Evolutionary conservation across 208 protist species (phyloP), one percentile per base, ranked within the genome.

Genomic region (Leptomonas pyrrhocoris): DNA sequence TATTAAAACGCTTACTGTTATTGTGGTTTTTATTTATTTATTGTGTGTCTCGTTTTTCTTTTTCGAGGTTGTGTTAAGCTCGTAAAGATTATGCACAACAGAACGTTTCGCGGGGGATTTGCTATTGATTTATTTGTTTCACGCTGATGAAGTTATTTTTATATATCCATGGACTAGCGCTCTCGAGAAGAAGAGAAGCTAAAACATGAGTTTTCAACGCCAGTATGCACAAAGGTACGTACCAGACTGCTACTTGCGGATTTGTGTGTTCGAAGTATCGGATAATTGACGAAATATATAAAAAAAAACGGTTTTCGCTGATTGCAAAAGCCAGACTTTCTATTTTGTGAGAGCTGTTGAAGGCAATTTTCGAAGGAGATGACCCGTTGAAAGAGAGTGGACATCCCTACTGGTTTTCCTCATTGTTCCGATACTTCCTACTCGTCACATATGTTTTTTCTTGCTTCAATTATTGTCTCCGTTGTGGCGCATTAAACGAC

Each of bases 1-100:
- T 61, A 13, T 67, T 70, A 74, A 83, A 79, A 72, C 68, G 59
- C 42, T 63, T 73, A 54, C 50, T 48, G n/a, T 49, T 54, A 18
- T 57, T 36, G 6, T 55, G 46, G 58, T 64, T 61, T 23, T 31
- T 46, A 30, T 56, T 36, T 58, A 25, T 55, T 53, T 18, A 55
- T 66, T 38, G 40, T 65, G 16, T 49, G 38, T 11, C 16, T 19
- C 19, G 42, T 43, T 54, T 60, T 15, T 46, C 51, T 38, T 48
- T 43, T 16, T 3, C 50, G 54, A n/a, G 13, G 11, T 5, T 2
- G 38, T 3, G 15, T 51, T 63, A 55, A 21, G 16, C 23, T 54
- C 21, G 49, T 21, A 28, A 68, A 60, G 25, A 19, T 55, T 45
- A 48, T 30, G 19, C 18, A 65, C 43, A 49, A 49, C 31, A 49